phyloP scores from a whole-genome alignment of 305 asterid genomes.

The Solanum hybrid region DNA sequence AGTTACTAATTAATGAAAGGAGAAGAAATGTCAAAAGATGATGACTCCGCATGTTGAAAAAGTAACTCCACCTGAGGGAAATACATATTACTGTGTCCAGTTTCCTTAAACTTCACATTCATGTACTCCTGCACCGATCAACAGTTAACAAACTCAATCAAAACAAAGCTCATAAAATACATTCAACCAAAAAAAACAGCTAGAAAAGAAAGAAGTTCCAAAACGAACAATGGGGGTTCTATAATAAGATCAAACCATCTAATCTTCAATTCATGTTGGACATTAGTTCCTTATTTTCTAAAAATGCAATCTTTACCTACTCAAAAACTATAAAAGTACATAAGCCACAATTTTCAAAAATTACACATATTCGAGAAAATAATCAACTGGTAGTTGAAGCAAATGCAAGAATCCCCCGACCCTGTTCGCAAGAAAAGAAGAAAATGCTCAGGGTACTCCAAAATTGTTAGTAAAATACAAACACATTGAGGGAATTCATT shows the following conservation, averaged over 20 bases:
- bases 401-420: not conserved
- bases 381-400: not conserved
- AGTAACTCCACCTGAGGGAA: slow-evolving; percentile 72
- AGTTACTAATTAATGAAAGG: not conserved
- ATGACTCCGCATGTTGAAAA: not conserved
- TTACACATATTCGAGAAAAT: not conserved
- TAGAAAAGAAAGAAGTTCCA: not conserved
- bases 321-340: not conserved
- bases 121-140: slow-evolving; percentile 64
- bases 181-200: not conserved
- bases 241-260: not conserved
- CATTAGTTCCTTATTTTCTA: not conserved
- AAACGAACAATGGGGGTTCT: not conserved
- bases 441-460: not conserved
- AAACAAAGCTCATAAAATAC: not conserved
- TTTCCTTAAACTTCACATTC: slow-evolving; percentile 95
- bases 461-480: not conserved
- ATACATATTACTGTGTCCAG: slow-evolving; percentile 98
- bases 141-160: not conserved
- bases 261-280: not conserved
- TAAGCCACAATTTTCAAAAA: not conserved
- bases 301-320: not conserved
- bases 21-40: not conserved
- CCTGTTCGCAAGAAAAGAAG: not conserved
- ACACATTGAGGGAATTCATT: not conserved